A percentile compares a stretch with the other conserved stretches of the same genome.
Evolutionary conservation across 2,329 filamentous ascomycete genomes (phyloP).

Genomic region (Pseudogymnoascus sp.): DNA sequence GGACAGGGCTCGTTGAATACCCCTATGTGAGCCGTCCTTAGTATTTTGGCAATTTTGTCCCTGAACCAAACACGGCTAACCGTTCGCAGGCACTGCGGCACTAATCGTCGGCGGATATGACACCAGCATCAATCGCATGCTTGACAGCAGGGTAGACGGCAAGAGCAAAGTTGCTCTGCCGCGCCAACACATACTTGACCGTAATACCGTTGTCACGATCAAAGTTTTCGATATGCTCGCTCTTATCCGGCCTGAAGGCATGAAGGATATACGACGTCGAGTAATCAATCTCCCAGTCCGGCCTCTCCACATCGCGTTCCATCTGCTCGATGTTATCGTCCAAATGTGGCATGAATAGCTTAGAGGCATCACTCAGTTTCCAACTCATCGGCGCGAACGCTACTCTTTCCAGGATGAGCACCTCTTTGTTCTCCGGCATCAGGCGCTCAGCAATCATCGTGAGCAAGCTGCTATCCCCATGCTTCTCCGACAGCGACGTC

Average conservation of each 20-base stretch:
- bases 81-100: background rate
- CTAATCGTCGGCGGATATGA: background rate
- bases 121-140: constrained; percentile 18
- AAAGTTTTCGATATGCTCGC: background rate
- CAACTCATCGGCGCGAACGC: constrained; percentile 27
- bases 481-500: background rate
- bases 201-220: constrained; percentile 12
- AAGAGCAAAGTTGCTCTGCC: constrained; percentile 21
- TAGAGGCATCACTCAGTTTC: constrained; percentile 18
- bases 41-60: background rate
- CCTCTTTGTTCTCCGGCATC: constrained; percentile 22
- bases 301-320: constrained; percentile 15
- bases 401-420: constrained; percentile 20
- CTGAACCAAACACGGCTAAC: background rate
- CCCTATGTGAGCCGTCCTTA: background rate
- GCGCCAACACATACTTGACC: constrained; percentile 21
- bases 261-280: constrained; percentile 26
- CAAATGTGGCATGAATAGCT: constrained; percentile 14
- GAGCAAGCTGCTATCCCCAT: constrained; percentile 18
- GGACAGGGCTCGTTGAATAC: background rate
- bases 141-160: constrained; percentile 21
- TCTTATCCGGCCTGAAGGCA: constrained; percentile 21
- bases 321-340: constrained; percentile 8
- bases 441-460: constrained; percentile 26
- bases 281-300: constrained; percentile 25